Percentiles rank a stretch among this genome's conserved stretches.
Evolutionary conservation across 228 moss, liverwort and hornwort genomes (phyloP).

Genomic region (Sphagnum magellanicum): DNA sequence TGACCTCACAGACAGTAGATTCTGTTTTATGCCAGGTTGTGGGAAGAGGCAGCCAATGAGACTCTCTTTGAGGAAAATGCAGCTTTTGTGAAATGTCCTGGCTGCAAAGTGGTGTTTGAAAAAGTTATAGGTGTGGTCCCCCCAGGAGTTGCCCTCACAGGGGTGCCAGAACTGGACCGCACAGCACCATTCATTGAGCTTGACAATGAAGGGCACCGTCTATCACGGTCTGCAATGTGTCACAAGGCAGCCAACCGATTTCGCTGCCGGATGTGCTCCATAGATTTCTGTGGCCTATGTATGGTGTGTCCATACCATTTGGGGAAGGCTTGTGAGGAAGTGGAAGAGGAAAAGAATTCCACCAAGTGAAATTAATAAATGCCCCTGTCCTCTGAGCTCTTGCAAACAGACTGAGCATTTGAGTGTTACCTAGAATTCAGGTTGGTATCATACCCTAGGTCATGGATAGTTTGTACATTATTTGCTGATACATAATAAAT

Average conservation of each 20-base stretch:
- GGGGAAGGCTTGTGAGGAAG: conserved; percentile 61
- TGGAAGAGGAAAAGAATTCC: conserved; percentile 42
- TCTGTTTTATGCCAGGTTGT: conserved; percentile 20
- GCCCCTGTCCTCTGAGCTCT: background rate
- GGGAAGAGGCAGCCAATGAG: conserved; percentile 56
- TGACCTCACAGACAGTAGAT: background rate
- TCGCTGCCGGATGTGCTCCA: conserved; percentile 50
- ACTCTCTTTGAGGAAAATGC: conserved; percentile 39
- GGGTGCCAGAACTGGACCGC: conserved; percentile 58
- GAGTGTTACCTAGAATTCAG: background rate
- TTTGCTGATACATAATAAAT: background rate
- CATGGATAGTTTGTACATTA: background rate
- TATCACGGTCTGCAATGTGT: conserved; percentile 47
- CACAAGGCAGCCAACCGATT: conserved; percentile 59
- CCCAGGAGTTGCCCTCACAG: conserved; percentile 51
- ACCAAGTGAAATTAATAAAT: conserved; percentile 55
- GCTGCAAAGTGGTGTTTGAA: conserved; percentile 52
- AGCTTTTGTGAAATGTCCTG: conserved; percentile 53
- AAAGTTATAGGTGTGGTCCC: conserved; percentile 47
- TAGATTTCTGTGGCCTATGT: conserved; percentile 62
- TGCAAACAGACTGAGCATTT: background rate
- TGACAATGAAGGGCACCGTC: conserved; percentile 40
- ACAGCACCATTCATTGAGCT: conserved; percentile 55
- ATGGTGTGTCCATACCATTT: conserved; percentile 57
- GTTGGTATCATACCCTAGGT: too few relatives aligned